phyloP scores from a whole-genome alignment of 352 stramenopile species.

The Peronospora destructor region DNA sequence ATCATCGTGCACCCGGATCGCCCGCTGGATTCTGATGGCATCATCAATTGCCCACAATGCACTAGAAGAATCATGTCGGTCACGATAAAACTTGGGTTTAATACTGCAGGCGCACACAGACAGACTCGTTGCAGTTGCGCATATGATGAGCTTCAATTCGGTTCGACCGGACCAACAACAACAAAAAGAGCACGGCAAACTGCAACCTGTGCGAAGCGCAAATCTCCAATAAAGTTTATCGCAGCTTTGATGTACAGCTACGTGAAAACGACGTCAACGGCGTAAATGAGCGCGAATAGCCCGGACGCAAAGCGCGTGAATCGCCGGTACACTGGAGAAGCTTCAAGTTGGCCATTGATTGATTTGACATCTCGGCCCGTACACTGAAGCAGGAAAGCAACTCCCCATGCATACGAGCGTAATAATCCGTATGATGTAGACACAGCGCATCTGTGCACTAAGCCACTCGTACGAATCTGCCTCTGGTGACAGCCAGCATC shows the following conservation, averaged over 20 bases:
- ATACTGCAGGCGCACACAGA: too few relatives aligned
- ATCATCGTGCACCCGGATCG: conserved; percentile 41
- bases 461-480: conserved; percentile 25
- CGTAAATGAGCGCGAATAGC: conserved; percentile 43
- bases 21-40: conserved; percentile 38
- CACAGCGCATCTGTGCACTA: conserved; percentile 28
- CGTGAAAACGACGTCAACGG: conserved; percentile 38
- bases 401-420: conserved; percentile 39
- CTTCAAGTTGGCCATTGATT: too few relatives aligned
- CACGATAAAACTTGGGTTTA: conserved; percentile 57
- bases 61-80: conserved; percentile 67
- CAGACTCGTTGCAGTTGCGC: conserved; percentile 7
- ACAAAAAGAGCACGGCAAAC: conserved; percentile 39
- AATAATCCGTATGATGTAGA: conserved; percentile 40
- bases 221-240: too few relatives aligned
- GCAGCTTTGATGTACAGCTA: conserved; percentile 33
- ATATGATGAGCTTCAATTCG: conserved; percentile 13
- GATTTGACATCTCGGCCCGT: conserved; percentile 50
- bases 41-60: conserved; percentile 48
- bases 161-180: conserved; percentile 33
- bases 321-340: conserved; percentile 47
- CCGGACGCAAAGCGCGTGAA: conserved; percentile 40
- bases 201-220: conserved; percentile 42
- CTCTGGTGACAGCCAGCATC: not conserved
- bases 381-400: conserved; percentile 37